Evolutionary conservation across 139 green algal genomes (phyloP).

Genomic region (Micromonas commoda): DNA sequence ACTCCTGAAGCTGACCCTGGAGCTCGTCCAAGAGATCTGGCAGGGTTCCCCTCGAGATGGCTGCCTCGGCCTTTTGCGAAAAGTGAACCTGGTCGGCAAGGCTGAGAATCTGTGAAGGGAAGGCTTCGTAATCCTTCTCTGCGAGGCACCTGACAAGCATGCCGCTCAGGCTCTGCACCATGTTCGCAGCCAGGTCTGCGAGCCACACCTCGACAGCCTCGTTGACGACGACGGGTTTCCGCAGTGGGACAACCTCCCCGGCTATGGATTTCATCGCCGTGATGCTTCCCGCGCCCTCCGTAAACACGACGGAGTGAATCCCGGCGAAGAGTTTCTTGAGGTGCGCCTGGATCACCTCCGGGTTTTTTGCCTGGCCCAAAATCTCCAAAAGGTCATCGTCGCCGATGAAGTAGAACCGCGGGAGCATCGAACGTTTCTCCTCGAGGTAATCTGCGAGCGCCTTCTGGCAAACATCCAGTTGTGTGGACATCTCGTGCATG

Average conservation of each 20-base stretch:
- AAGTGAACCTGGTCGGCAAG: slow-evolving; percentile 57
- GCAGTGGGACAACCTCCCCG: slow-evolving; percentile 59
- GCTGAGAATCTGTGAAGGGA: slow-evolving; percentile 42
- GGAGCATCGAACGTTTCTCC: slow-evolving; percentile 63
- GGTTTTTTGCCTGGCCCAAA: slow-evolving; percentile 65
- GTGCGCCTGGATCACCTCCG: slow-evolving; percentile 67
- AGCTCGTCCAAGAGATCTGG: slow-evolving; percentile 43
- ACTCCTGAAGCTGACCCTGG: slow-evolving; percentile 48
- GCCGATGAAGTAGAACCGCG: slow-evolving; percentile 79
- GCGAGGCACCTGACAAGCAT: slow-evolving; percentile 23
- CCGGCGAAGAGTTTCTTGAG: slow-evolving; percentile 83
- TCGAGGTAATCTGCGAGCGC: slow-evolving; percentile 71
- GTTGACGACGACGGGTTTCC: slow-evolving; percentile 42
- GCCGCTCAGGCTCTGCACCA: slow-evolving; percentile 22
- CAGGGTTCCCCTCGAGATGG: slow-evolving; percentile 40
- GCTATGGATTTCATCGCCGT: slow-evolving; percentile 55
- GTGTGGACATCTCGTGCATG: slow-evolving; percentile 48
- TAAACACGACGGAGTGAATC: slow-evolving; percentile 59
- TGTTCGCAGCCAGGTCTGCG: slow-evolving; percentile 33
- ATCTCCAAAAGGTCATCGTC: slow-evolving; percentile 82
- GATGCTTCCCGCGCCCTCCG: slow-evolving; percentile 45
- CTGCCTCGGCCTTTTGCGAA: slow-evolving; percentile 44
- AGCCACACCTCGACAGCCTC: slow-evolving; percentile 61
- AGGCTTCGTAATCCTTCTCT: slow-evolving; percentile 24
- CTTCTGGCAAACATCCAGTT: slow-evolving; percentile 72